Evolutionary conservation across 2,329 filamentous ascomycete genomes (phyloP).

Genomic region (Xylaria sp.): DNA sequence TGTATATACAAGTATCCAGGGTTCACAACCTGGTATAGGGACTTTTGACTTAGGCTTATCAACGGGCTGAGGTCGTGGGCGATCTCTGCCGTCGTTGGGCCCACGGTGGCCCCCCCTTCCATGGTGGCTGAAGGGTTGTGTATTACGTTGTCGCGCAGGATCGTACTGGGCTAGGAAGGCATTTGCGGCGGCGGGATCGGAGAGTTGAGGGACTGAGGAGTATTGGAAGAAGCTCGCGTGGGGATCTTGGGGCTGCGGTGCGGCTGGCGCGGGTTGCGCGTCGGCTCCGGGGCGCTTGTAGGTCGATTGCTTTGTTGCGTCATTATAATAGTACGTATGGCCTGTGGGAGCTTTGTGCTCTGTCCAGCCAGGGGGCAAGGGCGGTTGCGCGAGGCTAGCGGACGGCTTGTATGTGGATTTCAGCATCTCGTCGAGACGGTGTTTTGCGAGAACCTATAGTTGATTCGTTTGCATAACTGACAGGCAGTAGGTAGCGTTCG

Average conservation of each 20-base stretch:
- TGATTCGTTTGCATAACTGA: background rate
- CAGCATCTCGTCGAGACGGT: conserved; percentile 58
- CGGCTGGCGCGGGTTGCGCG: conserved; percentile 22
- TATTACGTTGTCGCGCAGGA: conserved; percentile 46
- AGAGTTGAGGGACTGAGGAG: conserved; percentile 50
- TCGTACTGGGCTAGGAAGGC: conserved; percentile 64
- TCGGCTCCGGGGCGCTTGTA: conserved; percentile 72
- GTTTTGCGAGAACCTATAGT: background rate
- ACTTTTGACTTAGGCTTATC: conserved; percentile 85
- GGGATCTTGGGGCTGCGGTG: conserved; percentile 34
- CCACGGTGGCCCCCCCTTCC: conserved; percentile 52
- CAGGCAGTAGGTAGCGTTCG: background rate
- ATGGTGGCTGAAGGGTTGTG: conserved; percentile 42
- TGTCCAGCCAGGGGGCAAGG: conserved; percentile 84
- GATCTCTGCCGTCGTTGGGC: conserved; percentile 60
- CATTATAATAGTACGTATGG: conserved; percentile 88
- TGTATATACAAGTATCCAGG: conserved; percentile 93
- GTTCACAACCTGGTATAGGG: conserved; percentile 77
- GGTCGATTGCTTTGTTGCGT: conserved; percentile 81
- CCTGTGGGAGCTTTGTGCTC: conserved; percentile 89
- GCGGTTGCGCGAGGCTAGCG: conserved; percentile 54
- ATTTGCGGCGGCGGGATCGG: conserved; percentile 63
- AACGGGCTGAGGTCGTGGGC: conserved; percentile 69
- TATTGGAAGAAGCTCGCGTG: conserved; percentile 50
- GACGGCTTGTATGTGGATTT: conserved; percentile 77